These are phyloP conservation scores for Gossypium ekmanianum DNA, from an alignment of 345 rosid species.

Conservation along the genomic window DNA sequence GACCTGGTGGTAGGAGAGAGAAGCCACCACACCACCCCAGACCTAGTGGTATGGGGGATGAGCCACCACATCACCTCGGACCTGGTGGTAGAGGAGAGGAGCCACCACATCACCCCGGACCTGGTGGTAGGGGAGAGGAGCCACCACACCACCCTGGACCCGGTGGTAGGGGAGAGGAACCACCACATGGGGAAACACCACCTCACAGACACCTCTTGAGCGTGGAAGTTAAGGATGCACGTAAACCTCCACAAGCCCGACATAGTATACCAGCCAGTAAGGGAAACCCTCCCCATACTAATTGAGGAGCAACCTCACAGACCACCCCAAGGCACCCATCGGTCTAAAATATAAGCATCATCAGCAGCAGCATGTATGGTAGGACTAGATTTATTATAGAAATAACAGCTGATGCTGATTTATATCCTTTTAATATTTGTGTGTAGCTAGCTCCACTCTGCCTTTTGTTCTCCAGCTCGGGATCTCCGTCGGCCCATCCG, in stretches of 20 bases:
- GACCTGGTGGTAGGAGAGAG: too few species aligned
- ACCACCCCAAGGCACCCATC: not conserved
- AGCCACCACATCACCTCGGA: too few species aligned
- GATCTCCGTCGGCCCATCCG: conserved; percentile 46
- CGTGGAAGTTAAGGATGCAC: not conserved
- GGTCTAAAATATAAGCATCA: not conserved
- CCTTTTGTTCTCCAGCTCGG: conserved; percentile 78
- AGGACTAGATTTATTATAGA: not conserved
- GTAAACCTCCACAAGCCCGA: not conserved
- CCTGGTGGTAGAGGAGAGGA: too few species aligned
- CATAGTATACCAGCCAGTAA: not conserved
- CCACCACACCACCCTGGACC: not conserved
- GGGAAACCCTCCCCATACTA: not conserved
- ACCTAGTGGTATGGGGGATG: too few species aligned
- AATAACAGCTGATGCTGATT: conserved; percentile 1
- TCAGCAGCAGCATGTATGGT: not conserved
- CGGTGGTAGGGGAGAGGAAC: not conserved
- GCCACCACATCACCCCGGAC: not conserved
- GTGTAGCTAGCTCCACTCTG: conserved; percentile 51
- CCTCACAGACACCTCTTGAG: conserved; percentile 3
- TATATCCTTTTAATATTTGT: not conserved
- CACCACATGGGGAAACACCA: not conserved
- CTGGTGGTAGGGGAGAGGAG: not conserved
- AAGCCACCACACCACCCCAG: too few species aligned
- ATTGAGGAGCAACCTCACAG: too few species aligned